A percentile compares a stretch with the other conserved stretches of the same genome.
Conservation (phyloP, 352 stramenopile species). For the Phytophthora kernoviae region DNA sequence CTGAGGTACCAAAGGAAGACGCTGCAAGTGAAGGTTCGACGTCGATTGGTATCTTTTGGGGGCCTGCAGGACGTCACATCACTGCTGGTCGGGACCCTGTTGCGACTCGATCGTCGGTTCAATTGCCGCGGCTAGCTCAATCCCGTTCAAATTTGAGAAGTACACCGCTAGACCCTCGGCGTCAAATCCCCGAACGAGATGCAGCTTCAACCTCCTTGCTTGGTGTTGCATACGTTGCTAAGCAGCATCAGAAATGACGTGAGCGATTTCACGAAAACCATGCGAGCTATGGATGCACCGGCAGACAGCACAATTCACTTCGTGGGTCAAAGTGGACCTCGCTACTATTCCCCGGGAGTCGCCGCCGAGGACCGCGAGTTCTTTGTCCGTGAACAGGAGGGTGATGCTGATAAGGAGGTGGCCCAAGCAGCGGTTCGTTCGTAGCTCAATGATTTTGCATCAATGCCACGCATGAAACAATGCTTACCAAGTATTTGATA, state of each 20-base stretch:
- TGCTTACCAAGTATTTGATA: not conserved
- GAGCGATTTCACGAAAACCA: constrained; percentile 35
- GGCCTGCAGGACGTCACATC: not conserved
- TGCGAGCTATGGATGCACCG: constrained; percentile 30
- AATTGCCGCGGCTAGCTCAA: constrained; percentile 11
- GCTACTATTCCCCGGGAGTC: constrained; percentile 34
- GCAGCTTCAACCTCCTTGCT: constrained; percentile 37
- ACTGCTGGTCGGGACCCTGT: not conserved
- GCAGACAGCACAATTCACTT: constrained; percentile 22
- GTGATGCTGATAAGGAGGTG: constrained; percentile 25
- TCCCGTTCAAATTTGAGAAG: constrained; percentile 5
- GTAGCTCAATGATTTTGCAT: not conserved
- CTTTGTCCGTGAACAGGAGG: constrained; percentile 35
- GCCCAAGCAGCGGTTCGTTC: constrained; percentile 35
- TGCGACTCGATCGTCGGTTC: not conserved
- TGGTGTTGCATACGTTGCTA: constrained; percentile 58
- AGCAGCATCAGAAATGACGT: constrained; percentile 45
- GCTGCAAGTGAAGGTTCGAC: not conserved
- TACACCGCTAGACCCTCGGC: not conserved
- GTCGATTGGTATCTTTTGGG: constrained; percentile 44
- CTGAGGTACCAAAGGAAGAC: not conserved
- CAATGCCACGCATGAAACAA: not conserved
- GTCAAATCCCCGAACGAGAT: not conserved
- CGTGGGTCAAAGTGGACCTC: constrained; percentile 4
- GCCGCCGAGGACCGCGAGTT: constrained; percentile 39